Percentiles rank a stretch among this genome's conserved stretches.
Evolutionary conservation across 1,284 basidiomycete species (phyloP).

Genomic region (Phellinidium pouzarii): DNA sequence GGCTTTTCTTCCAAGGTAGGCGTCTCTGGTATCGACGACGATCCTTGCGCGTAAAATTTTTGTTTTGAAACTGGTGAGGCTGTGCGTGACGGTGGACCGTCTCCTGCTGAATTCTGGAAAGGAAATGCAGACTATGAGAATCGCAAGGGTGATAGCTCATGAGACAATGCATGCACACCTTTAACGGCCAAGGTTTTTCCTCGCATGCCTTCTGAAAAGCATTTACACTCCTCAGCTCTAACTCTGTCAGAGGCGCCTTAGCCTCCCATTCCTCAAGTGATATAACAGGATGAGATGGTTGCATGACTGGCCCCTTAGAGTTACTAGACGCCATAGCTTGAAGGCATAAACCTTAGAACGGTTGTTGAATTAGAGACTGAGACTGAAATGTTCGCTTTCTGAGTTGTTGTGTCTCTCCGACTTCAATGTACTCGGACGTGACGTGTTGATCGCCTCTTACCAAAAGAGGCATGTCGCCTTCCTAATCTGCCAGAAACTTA

Average conservation of each 20-base stretch:
- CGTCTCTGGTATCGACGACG: conserved; percentile 38
- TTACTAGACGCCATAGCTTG: too few species aligned
- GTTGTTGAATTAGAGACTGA: too few species aligned
- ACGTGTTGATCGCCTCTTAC: too few species aligned
- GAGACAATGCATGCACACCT: conserved; percentile 40
- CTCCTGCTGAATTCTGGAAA: background rate
- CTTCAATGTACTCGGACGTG: too few species aligned
- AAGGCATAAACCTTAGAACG: too few species aligned
- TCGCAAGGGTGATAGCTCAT: background rate
- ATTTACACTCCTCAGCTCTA: conserved; percentile 61
- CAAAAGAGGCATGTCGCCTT: too few species aligned
- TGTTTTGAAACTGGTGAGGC: background rate
- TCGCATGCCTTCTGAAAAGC: conserved; percentile 59
- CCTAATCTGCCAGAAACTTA: too few species aligned
- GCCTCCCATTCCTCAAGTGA: conserved; percentile 87
- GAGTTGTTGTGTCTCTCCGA: too few species aligned
- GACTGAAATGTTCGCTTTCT: too few species aligned
- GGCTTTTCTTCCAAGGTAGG: conserved; percentile 30
- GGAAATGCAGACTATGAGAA: too few species aligned
- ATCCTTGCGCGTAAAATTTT: conserved; percentile 30
- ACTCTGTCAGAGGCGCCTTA: conserved; percentile 67
- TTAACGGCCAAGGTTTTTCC: conserved; percentile 56
- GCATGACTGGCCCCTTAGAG: too few species aligned
- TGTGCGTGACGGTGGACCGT: conserved; percentile 19
- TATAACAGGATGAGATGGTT: too few species aligned